Base-by-base conservation (phyloP, 768 basidiomycete species). In the Hericium alpestre region DNA sequence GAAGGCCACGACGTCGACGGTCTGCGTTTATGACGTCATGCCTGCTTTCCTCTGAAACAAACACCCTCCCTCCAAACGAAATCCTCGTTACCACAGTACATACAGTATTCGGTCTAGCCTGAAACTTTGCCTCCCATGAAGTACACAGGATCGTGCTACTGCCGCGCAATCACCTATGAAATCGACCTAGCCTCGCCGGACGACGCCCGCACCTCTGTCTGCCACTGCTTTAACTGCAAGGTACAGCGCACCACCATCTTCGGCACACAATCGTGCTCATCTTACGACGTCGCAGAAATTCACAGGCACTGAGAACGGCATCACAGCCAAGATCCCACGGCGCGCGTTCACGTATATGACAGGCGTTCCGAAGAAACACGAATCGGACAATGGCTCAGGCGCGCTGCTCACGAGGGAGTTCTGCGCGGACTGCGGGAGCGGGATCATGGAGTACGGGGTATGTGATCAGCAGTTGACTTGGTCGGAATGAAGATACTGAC, bases 161-260 rank as follows among this genome's bases (percentile, higher is more conserved):
- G 64, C 53, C 53, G 60, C 39, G 51, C 55, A 15, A 50, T 65
- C 39, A 53, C 56, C 15, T 65, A 63, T 52, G 47, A 57, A 41
- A 22, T 62, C 16, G 22, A 60, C 18, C 53, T 65, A 10, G 51
- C 57, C 18, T 61, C 62, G n/a, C 55, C 55, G 6, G 60, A 63
- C 39, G 58, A 63, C 0, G 60, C 62, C 12, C 60, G 60, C 15
- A 65, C 62, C 16, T 61, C 60, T 2, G 23, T 65, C 20, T 63
- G 64, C 54, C 62, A 65, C 50, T 65, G 64, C 52, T 54, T 27
- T 20, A 61, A 59, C 53, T 65, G 64, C 61, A 65, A 65, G 59
- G 64, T 65, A 10, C 47, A 20, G 6, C 43, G 8, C 32, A 32
- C 2, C 25, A n/a, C 25, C 9, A 41, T 9, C 9, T 12, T 41